These are phyloP conservation scores for Plenodomus biglobosus DNA, from an alignment of 2,329 filamentous ascomycete species.

Conservation along the genomic window DNA sequence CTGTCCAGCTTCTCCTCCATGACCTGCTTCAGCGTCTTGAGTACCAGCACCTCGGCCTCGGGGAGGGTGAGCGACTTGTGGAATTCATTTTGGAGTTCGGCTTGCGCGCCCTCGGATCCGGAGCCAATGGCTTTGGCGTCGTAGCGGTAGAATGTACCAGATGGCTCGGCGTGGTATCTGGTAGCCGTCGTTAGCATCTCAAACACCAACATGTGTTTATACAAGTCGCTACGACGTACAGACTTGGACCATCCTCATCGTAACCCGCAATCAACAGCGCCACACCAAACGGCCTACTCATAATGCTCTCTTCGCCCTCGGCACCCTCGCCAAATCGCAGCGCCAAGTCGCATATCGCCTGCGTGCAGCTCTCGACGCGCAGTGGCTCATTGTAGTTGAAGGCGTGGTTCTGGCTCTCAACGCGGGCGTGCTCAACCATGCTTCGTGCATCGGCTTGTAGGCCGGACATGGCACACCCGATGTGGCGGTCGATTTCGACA, in stretches of 20 bases:
- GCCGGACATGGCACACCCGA: conserved; percentile 97
- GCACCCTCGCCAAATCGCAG: conserved; percentile 96
- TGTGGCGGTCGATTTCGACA: conserved; percentile 98
- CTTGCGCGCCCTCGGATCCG: conserved; percentile 94
- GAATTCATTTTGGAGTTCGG: conserved; percentile 97
- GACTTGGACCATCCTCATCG: conserved; percentile 92
- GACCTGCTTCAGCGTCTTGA: conserved; percentile 98
- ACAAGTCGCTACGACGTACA: conserved; percentile 55
- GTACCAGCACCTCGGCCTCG: conserved; percentile 90
- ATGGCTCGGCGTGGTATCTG: conserved; percentile 94
- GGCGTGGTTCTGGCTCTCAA: conserved; percentile 94
- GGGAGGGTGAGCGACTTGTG: conserved; percentile 93
- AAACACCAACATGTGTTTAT: too few relatives aligned
- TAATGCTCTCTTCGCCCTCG: conserved; percentile 97
- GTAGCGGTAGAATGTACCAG: conserved; percentile 97
- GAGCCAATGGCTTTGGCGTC: conserved; percentile 98
- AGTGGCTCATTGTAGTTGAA: conserved; percentile 98
- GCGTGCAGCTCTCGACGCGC: conserved; percentile 95
- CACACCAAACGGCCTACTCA: conserved; percentile 96
- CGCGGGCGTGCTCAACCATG: conserved; percentile 97
- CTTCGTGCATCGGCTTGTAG: conserved; percentile 95
- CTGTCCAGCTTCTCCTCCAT: conserved; percentile 99
- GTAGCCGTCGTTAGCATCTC: neutral
- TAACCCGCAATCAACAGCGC: conserved; percentile 94
- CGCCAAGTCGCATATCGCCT: conserved; percentile 97